These are phyloP conservation scores for Tylopilus sp. DNA, from an alignment of 1,284 basidiomycete genomes.

Conservation along the genomic window DNA sequence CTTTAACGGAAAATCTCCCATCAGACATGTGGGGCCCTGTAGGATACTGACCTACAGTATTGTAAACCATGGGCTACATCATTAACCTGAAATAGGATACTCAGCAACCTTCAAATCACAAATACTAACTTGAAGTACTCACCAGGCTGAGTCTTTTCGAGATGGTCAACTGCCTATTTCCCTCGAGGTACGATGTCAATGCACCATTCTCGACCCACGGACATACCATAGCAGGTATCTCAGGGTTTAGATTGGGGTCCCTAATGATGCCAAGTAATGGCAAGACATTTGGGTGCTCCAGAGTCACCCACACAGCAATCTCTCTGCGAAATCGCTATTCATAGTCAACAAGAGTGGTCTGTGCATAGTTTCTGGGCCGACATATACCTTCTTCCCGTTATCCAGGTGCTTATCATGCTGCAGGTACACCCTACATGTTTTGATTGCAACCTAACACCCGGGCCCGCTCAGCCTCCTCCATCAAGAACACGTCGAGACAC, in stretches of 20 bases:
- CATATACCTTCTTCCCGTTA: not conserved
- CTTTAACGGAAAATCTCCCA: not conserved
- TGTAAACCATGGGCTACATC: conserved; percentile 1
- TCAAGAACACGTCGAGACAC: too few relatives aligned
- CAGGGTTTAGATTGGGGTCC: not conserved
- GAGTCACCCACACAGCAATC: not conserved
- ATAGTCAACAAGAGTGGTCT: not conserved
- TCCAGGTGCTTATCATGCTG: not conserved
- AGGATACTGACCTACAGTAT: not conserved
- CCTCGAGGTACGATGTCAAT: too few relatives aligned
- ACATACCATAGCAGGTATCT: conserved; percentile 8
- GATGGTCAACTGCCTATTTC: not conserved
- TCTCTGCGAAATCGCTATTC: conserved; percentile 7
- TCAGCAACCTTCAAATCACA: too few relatives aligned
- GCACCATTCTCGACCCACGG: conserved; percentile 5
- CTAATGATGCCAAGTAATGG: conserved; percentile 3
- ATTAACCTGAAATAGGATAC: not conserved
- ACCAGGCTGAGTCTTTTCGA: not conserved
- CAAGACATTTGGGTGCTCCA: not conserved
- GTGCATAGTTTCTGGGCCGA: too few relatives aligned
- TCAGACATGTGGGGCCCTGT: too few relatives aligned
- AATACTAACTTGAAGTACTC: too few relatives aligned
- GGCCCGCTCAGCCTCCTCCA: too few relatives aligned
- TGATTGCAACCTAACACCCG: conserved; percentile 5
- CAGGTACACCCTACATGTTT: not conserved